phyloP scores from a whole-genome alignment of 768 basidiomycete species.

The Tremella fuciformis region DNA sequence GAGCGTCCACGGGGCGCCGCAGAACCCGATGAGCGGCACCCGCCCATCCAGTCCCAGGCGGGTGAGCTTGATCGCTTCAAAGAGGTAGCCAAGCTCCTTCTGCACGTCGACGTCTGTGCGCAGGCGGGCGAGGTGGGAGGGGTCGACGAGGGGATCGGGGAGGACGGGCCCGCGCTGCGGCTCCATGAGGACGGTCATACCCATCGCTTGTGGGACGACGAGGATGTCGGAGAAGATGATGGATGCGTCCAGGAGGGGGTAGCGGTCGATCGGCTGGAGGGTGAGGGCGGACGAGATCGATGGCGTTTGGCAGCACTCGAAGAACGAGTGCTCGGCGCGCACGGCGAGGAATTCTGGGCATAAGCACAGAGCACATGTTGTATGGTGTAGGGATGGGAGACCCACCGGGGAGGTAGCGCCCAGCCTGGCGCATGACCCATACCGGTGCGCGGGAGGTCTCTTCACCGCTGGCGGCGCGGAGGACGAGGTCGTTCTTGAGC shows the following conservation, averaged over 20 bases:
- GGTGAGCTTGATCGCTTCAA: constrained; percentile 82
- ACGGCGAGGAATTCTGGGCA: constrained; percentile 79
- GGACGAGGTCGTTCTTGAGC: constrained; percentile 77
- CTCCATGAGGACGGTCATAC: constrained; percentile 80
- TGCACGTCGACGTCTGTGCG: constrained; percentile 65
- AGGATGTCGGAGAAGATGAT: constrained; percentile 99
- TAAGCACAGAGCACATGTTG: too few species aligned
- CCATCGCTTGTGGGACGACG: constrained; percentile 95
- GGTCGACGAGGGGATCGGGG: constrained; percentile 75
- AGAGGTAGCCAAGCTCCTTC: constrained; percentile 85
- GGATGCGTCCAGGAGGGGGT: constrained; percentile 81
- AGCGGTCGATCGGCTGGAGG: constrained; percentile 87
- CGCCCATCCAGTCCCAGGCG: constrained; percentile 75
- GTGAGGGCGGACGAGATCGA: constrained; percentile 82
- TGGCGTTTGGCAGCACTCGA: constrained; percentile 92
- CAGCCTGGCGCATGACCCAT: constrained; percentile 98
- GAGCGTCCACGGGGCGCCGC: constrained; percentile 96
- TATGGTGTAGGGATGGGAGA: not conserved
- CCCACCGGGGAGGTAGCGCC: constrained; percentile 79
- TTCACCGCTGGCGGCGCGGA: constrained; percentile 85
- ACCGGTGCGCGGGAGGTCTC: constrained; percentile 88
- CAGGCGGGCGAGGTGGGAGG: constrained; percentile 68
- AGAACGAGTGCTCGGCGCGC: constrained; percentile 84
- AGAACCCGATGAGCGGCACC: constrained; percentile 95
- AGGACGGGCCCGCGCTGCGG: constrained; percentile 75